phyloP scores from a whole-genome alignment of 257 asterid species.

The Knoxia roxburghii region DNA sequence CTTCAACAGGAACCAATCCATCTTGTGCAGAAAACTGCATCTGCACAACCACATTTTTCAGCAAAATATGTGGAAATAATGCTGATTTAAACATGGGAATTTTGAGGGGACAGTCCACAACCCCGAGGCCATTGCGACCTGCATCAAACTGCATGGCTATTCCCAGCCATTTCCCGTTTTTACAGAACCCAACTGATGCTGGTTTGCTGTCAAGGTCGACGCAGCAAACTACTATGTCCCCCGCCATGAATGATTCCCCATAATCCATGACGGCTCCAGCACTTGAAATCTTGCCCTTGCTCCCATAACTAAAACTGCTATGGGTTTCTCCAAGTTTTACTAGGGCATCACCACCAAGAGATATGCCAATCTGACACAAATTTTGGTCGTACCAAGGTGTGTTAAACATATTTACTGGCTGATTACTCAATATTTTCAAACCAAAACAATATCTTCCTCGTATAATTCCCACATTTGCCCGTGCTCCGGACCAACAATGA shows the following conservation, averaged over 20 bases:
- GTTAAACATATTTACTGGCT: constrained; percentile 47
- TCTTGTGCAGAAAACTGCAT: constrained; percentile 47
- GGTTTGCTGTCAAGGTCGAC: constrained; percentile 46
- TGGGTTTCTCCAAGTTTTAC: constrained; percentile 49
- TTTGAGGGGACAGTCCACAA: no score
- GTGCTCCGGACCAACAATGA: constrained; percentile 76
- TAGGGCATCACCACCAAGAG: constrained; percentile 48
- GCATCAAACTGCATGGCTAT: constrained; percentile 48
- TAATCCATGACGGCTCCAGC: constrained; percentile 32
- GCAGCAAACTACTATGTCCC: constrained; percentile 50
- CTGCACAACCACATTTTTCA: constrained; percentile 49
- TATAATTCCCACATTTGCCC: constrained; percentile 53
- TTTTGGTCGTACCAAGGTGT: constrained; percentile 42
- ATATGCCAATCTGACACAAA: constrained; percentile 49
- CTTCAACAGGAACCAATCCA: constrained; percentile 45
- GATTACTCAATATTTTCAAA: constrained; percentile 43
- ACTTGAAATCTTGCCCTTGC: constrained; percentile 45
- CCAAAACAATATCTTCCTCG: constrained; percentile 62
- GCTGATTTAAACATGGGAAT: constrained; percentile 39
- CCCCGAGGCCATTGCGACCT: constrained; percentile 37
- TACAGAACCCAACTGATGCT: constrained; percentile 49
- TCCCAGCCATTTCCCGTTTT: constrained; percentile 58
- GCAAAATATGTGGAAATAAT: constrained; percentile 53
- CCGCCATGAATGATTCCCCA: constrained; percentile 46
- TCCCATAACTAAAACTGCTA: constrained; percentile 50